phyloP scores from a whole-genome alignment of 192 early-diverging fungal species.

The Coemansia sp. region DNA sequence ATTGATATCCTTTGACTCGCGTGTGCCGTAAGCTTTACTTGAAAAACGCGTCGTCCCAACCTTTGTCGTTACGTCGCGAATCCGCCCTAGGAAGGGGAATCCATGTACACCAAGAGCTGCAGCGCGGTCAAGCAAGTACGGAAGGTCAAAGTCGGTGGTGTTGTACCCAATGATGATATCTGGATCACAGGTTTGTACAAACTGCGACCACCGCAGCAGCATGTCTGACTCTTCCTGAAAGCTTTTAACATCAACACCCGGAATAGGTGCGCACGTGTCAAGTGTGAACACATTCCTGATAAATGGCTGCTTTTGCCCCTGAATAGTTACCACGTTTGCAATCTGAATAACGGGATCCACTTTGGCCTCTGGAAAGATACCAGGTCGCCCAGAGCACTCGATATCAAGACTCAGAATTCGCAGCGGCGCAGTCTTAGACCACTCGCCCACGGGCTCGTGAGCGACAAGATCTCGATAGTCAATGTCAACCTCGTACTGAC shows the following conservation, averaged over 20 bases:
- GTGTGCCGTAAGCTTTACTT: constrained; percentile 90
- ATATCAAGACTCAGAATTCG: constrained; percentile 97
- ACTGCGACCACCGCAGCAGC: constrained; percentile 80
- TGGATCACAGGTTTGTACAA: constrained; percentile 82
- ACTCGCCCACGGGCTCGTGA: constrained; percentile 85
- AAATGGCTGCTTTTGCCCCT: constrained; percentile 86
- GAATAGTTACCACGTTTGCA: constrained; percentile 88
- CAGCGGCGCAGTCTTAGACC: constrained; percentile 90
- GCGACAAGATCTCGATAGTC: constrained; percentile 75
- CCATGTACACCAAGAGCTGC: constrained; percentile 66
- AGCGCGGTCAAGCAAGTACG: constrained; percentile 91
- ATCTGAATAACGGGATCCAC: constrained; percentile 97
- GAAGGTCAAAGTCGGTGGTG: constrained; percentile 95
- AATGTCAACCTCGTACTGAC: constrained; percentile 83
- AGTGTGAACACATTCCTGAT: constrained; percentile 94
- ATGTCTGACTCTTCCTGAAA: constrained; percentile 79
- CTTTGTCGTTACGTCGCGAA: constrained; percentile 45
- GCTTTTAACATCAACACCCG: constrained; percentile 80
- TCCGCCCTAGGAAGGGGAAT: constrained; percentile 85
- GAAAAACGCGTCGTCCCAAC: constrained; percentile 62
- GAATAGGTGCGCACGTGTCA: constrained; percentile 87
- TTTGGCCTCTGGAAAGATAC: constrained; percentile 90
- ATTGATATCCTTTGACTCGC: constrained; percentile 86
- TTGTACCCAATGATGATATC: constrained; percentile 97
- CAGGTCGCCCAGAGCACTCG: constrained; percentile 94